Conservation (phyloP, 2,329 filamentous ascomycete genomes). For the Diaporthe destruens region DNA sequence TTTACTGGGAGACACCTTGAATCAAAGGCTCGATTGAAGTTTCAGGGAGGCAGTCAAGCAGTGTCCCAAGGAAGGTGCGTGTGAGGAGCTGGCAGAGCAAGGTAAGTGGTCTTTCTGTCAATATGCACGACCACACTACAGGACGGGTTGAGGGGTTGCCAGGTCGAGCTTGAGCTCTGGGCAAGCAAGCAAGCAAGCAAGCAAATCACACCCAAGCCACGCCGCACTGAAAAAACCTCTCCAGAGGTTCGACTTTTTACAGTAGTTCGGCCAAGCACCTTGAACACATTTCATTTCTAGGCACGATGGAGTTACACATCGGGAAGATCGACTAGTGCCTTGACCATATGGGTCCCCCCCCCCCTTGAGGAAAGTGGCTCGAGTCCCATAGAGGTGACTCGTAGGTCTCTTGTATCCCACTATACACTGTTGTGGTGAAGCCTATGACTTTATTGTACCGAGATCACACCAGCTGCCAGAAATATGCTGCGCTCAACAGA, state of each 20-base stretch:
- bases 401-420: neutral
- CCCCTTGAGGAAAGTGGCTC: neutral
- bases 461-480: neutral
- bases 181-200: neutral
- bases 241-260: neutral
- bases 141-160: constrained; percentile 1
- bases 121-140: neutral
- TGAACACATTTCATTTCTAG: neutral
- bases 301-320: neutral
- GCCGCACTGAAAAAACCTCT: neutral
- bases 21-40: neutral
- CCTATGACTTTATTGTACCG: neutral
- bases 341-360: neutral
- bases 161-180: neutral
- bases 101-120: neutral
- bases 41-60: neutral
- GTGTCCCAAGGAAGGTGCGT: neutral
- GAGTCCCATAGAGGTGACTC: neutral
- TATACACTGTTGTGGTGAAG: neutral
- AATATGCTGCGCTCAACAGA: constrained; percentile 1
- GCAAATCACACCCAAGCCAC: neutral
- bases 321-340: neutral
- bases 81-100: neutral
- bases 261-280: neutral
- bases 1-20: neutral